These are phyloP conservation scores for Eucalyptus globulus DNA, from an alignment of 345 rosid genomes.

Conservation along the genomic window DNA sequence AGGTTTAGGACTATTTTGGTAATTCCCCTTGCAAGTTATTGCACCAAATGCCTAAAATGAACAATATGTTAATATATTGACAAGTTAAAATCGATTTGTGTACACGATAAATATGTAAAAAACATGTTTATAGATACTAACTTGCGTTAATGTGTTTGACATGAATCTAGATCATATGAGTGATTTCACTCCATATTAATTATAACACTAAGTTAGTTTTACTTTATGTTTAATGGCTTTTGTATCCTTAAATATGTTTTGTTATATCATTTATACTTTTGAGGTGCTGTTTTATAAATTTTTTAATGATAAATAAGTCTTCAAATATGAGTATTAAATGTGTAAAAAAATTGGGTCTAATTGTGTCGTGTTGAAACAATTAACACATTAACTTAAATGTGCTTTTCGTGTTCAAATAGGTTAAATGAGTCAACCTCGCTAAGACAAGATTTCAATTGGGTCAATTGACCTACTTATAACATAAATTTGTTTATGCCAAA, in stretches of 20 bases:
- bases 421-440: not conserved
- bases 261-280: not conserved
- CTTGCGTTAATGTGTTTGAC: not conserved
- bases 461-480: not conserved
- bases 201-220: not conserved
- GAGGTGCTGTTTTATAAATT: not conserved
- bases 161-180: not conserved
- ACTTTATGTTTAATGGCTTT: not conserved
- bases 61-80: not conserved
- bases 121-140: not conserved
- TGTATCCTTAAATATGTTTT: not conserved
- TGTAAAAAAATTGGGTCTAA: not conserved
- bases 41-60: not conserved
- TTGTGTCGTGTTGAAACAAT: not conserved
- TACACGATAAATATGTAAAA: not conserved
- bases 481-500: not conserved
- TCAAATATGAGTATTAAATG: not conserved
- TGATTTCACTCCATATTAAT: not conserved
- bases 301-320: not conserved
- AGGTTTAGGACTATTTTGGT: accelerated
- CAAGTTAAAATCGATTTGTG: not conserved
- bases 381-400: not conserved
- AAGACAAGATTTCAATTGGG: not conserved
- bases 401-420: not conserved
- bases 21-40: accelerated